Base-by-base conservation (phyloP, 2,329 filamentous ascomycete species). In the Aphanoascus verrucosus region DNA sequence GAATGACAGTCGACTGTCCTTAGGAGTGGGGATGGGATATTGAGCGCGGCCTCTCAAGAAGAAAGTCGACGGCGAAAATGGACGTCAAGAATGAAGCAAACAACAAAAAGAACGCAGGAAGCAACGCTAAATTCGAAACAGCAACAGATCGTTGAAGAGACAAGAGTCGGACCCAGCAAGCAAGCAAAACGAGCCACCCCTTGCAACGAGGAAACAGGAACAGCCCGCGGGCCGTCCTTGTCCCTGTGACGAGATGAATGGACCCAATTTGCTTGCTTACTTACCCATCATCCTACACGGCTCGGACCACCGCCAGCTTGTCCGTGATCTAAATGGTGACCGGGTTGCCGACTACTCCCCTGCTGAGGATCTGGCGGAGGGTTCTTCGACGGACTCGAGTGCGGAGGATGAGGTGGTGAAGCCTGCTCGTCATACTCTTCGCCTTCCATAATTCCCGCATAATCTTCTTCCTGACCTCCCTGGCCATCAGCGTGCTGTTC, bases 381-480 rank as follows among this genome's bases (percentile, higher is more conserved):
- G 80, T 76, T 67, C 88, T 83, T 68, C 84, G 72, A 65, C 84
- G 75, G 67, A 83, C 84, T 67, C 83, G 84, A 60, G 75, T 63
- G 65, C 38, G 60, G 64, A 34, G 64, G 61, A 6, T 69, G 65
- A 17, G 67, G 67, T 38, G 64, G 63, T 9, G 67, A 53, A 56
- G 72, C 57, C 67, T 77, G 74, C 38, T 77, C 73, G 41, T 77
- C 75, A 56, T 77, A 75, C 42, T 74, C 75, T 54, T 76, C 71
- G 43, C 70, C 51, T 48, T 48, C 51, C 23, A 47, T 34, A 34
- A 28, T 14, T 34, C 17, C 71, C 47, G 72, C 62, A 53, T 73
- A 72, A 35, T 77, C 74, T 56, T 78, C 76, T 50, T 75, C 74
- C 50, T 71, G 71, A n/a, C 65, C 67, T 23, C 66, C 70, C 52